Base-by-base conservation (phyloP, 805 yeast species). In the Yarrowia hollandica region DNA sequence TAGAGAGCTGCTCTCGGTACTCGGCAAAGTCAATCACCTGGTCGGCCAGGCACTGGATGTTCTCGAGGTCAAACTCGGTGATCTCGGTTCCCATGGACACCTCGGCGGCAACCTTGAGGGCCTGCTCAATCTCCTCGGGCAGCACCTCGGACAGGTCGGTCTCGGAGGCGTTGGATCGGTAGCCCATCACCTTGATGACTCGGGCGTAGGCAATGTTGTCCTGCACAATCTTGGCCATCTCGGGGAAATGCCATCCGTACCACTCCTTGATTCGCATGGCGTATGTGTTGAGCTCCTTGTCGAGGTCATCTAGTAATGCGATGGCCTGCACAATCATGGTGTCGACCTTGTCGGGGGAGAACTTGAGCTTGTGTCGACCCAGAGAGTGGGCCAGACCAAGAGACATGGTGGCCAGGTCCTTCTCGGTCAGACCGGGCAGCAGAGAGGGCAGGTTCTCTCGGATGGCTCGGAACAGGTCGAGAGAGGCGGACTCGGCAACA, bases 161-260 rank as follows among this genome's bases (percentile, higher is more conserved):
- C 64, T 85, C 92, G 63, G 81, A 79, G 67, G 94, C 79, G 59
- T 88, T 81, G 60, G 90, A 79, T 79, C 94, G 94, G 78, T 94
- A 96, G 76, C 83, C 82, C 72, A 94, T 89, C 76, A 81, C 80
- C 63, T 90, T 76, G 50, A 55, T 55, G 59, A 55, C 59, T 22
- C 62, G 62, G 66, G 97, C 96, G 74, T 81, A 91, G 64, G 80
- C 77, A 78, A 87, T 88, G 80, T 90, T 90, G 75, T 91, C 97
- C 66, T 89, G 83, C 58, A 88, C 95, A 69, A 91, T 82, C 77
- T 87, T 88, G 68, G 95, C 94, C 77, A 90, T 82, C 78, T 90
- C 97, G 61, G 97, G 97, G 85, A 94, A 90, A 74, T 90, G 97
- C 97, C 97, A 90, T 69, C 96, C 96, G 77, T 90, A 90, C 97